These are phyloP conservation scores for Penicillium sp. DNA, from an alignment of 2,329 filamentous ascomycete genomes.

Conservation along the genomic window DNA sequence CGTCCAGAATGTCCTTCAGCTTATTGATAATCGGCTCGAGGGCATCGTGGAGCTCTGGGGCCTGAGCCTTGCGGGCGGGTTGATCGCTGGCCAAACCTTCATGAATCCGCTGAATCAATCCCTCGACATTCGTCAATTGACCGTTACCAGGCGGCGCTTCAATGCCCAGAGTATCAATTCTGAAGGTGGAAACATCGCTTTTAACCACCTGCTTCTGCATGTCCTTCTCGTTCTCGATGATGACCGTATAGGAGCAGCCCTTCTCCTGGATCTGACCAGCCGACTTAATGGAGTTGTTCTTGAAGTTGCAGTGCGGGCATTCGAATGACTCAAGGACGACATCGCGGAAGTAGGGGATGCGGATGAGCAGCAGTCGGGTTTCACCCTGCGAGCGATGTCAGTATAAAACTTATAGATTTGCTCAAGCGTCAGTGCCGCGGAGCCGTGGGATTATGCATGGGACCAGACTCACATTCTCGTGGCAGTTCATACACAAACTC, in stretches of 20 bases:
- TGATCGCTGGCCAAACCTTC: conserved; percentile 79
- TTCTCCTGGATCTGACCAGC: conserved; percentile 88
- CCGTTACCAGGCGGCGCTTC: conserved; percentile 89
- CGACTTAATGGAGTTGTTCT: conserved; percentile 90
- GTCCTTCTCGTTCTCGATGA: conserved; percentile 67
- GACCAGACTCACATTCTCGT: conserved; percentile 61
- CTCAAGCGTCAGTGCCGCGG: not conserved
- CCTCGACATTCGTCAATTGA: conserved; percentile 90
- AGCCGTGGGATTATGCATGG: not conserved
- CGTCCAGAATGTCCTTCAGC: conserved; percentile 70
- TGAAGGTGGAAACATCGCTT: conserved; percentile 78
- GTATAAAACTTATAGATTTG: not conserved
- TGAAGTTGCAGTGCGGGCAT: conserved; percentile 82
- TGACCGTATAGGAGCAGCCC: conserved; percentile 77
- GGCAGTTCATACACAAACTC: conserved; percentile 82
- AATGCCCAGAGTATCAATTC: conserved; percentile 84
- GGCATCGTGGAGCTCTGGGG: conserved; percentile 73
- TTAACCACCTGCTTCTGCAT: conserved; percentile 86
- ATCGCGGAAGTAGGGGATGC: conserved; percentile 95
- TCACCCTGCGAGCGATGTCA: conserved; percentile 56
- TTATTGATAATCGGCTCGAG: conserved; percentile 71
- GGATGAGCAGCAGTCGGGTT: conserved; percentile 81
- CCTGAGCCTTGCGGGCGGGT: conserved; percentile 69
- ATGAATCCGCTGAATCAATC: conserved; percentile 71
- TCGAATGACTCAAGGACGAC: conserved; percentile 96